Conservation (phyloP, 768 basidiomycete genomes). For the Russula dissimulans region DNA sequence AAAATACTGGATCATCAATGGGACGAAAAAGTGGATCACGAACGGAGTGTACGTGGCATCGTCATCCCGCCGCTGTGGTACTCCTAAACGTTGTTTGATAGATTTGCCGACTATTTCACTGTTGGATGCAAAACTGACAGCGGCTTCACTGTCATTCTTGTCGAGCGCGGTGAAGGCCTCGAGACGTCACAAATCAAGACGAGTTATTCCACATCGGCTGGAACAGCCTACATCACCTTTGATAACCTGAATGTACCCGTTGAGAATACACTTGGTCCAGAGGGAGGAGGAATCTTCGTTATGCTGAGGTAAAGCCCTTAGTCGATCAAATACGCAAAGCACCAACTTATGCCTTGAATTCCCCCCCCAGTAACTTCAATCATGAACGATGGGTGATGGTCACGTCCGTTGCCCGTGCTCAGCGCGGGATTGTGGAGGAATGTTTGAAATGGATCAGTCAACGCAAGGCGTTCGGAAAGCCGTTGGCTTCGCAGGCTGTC, state of each 20-base stretch:
- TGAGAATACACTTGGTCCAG: slow-evolving; percentile 76
- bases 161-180: slow-evolving; percentile 74
- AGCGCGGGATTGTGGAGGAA: slow-evolving; percentile 70
- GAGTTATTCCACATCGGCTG: slow-evolving; percentile 80
- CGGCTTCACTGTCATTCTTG: slow-evolving; percentile 77
- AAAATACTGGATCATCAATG: slow-evolving; percentile 77
- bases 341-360: background rate
- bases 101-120: slow-evolving; percentile 51
- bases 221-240: slow-evolving; percentile 77
- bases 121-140: slow-evolving; percentile 64
- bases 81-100: slow-evolving; percentile 14
- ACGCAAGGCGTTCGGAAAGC: slow-evolving; percentile 88
- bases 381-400: slow-evolving; percentile 93
- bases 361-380: slow-evolving; percentile 74
- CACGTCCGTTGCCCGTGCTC: slow-evolving; percentile 54
- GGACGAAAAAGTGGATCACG: slow-evolving; percentile 86
- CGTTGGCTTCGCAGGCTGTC: slow-evolving; percentile 72
- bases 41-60: slow-evolving; percentile 45
- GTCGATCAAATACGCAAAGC: background rate
- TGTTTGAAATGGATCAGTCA: slow-evolving; percentile 87
- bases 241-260: slow-evolving; percentile 81
- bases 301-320: slow-evolving; percentile 36
- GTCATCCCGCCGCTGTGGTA: background rate
- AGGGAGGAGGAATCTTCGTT: slow-evolving; percentile 63
- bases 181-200: slow-evolving; percentile 85